Conservation (phyloP, 306 rosid species). For the Malus sieversii region DNA sequence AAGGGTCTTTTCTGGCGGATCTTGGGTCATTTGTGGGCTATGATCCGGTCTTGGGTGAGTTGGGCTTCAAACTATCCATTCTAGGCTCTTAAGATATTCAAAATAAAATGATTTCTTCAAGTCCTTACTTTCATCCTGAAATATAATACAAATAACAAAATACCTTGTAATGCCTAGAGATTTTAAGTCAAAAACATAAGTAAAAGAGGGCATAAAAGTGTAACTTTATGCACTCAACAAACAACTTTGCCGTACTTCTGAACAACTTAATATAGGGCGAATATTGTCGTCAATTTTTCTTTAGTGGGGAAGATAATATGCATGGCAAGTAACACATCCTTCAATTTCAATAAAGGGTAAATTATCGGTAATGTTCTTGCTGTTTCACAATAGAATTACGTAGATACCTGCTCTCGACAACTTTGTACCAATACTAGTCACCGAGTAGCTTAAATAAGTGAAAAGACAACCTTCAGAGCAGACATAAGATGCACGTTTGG, state of each 20-base stretch:
- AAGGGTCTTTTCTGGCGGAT: too few relatives aligned
- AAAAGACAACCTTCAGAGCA: not conserved
- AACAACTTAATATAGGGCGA: not conserved
- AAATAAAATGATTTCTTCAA: too few relatives aligned
- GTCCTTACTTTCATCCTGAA: too few relatives aligned
- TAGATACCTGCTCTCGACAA: not conserved
- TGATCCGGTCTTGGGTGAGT: too few relatives aligned
- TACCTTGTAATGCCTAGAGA: too few relatives aligned
- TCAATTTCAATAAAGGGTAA: not conserved
- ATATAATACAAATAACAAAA: too few relatives aligned
- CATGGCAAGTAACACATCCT: not conserved
- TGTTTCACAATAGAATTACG: not conserved
- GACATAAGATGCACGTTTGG: not conserved
- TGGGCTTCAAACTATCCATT: too few relatives aligned
- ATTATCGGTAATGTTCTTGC: not conserved
- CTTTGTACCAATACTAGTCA: not conserved
- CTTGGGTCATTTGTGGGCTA: too few relatives aligned
- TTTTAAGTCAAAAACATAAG: too few relatives aligned
- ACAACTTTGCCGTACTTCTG: not conserved
- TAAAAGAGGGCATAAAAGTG: too few relatives aligned
- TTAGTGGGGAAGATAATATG: not conserved
- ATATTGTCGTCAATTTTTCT: not conserved
- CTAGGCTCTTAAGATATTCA: too few relatives aligned
- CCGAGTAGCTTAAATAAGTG: not conserved
- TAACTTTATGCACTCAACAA: too few relatives aligned